phyloP scores from a whole-genome alignment of 2,329 filamentous ascomycete genomes.

The Lachnellula subtilissima region DNA sequence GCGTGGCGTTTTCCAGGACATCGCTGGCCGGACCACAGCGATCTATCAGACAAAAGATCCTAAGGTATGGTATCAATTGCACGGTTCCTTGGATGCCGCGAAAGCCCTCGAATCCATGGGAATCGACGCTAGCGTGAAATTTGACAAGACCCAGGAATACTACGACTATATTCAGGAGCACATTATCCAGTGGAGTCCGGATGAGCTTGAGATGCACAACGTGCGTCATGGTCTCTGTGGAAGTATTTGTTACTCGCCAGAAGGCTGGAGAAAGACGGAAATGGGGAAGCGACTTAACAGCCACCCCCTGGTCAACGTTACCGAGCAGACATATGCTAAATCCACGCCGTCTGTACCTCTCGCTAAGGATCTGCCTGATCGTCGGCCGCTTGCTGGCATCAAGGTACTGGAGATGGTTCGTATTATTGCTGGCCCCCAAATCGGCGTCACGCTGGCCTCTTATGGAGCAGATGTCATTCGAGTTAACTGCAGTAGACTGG shows the following conservation, averaged over 20 bases:
- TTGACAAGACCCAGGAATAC: not conserved
- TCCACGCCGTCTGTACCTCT: constrained; percentile 1
- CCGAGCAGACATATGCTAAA: not conserved
- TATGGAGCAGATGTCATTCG: constrained; percentile 70
- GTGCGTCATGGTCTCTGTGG: constrained; percentile 5
- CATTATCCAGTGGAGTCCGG: not conserved
- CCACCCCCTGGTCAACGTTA: constrained; percentile 8
- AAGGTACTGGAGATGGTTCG: constrained; percentile 70
- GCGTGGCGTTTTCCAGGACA: not conserved
- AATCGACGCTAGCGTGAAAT: constrained; percentile 36
- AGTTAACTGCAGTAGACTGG: constrained; percentile 33
- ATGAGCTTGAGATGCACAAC: constrained; percentile 7
- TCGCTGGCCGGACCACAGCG: not conserved
- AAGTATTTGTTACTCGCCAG: constrained; percentile 6
- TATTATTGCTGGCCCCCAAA: constrained; percentile 67
- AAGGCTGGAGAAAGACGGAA: constrained; percentile 8
- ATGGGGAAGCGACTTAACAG: constrained; percentile 9
- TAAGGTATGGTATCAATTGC: constrained; percentile 65
- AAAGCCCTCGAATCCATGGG: constrained; percentile 64
- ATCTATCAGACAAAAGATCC: constrained; percentile 61
- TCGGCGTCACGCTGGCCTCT: constrained; percentile 63
- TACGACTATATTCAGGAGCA: constrained; percentile 5
- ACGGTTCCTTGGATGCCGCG: constrained; percentile 65
- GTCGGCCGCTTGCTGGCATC: constrained; percentile 41
- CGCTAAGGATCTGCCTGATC: not conserved